Evolutionary conservation across 2,329 filamentous ascomycete species (phyloP), one percentile per base, ranked within the genome.

Genomic region (Cytospora paraplurivora): DNA sequence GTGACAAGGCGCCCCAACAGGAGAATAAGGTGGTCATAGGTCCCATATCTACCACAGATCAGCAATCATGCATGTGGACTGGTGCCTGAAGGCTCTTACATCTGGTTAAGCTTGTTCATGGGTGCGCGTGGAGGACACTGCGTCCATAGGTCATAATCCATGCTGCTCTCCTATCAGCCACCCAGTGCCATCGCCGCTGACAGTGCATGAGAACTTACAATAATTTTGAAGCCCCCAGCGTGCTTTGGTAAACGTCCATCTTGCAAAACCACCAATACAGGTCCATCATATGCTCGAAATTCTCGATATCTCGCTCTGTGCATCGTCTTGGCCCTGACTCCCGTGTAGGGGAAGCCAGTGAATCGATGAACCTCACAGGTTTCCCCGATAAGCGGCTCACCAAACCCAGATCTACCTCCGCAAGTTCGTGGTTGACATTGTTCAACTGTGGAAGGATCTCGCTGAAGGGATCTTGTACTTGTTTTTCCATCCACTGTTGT

Each of bases 191-290:
- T 44, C 13, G 3, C 35, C 8, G 15, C 10, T 19, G 4, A 63
- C 11, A 41, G 38, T 58, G 21, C 34, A 65, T 54, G 15, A 19
- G 6, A 32, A 83, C 92, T 83, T 80, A 97, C 92, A 97, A 88
- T 54, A 96, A 80, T 66, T 84, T 84, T 50, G 94, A 93, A 10
- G 92, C 94, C 68, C 93, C 95, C 32, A 98, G 79, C 66, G 97
- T 86, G 72, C 91, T 93, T 74, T 97, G 94, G 69, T 94, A 96
- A 10, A 91, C 87, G 74, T 98, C 95, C 80, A 97, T 95, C 75
- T 97, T 96, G 70, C 86, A 89, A 73, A 93, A 97, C 91, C 93
- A 97, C 93, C 94, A 99, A 72, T 90, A 96, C 6, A 98, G 77
- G 76, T 98, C 95, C 67, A 90, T 87, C 47, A 95, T 81, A 17